phyloP scores from a whole-genome alignment of 2,329 filamentous ascomycete species.

The Ophiostoma sp. region DNA sequence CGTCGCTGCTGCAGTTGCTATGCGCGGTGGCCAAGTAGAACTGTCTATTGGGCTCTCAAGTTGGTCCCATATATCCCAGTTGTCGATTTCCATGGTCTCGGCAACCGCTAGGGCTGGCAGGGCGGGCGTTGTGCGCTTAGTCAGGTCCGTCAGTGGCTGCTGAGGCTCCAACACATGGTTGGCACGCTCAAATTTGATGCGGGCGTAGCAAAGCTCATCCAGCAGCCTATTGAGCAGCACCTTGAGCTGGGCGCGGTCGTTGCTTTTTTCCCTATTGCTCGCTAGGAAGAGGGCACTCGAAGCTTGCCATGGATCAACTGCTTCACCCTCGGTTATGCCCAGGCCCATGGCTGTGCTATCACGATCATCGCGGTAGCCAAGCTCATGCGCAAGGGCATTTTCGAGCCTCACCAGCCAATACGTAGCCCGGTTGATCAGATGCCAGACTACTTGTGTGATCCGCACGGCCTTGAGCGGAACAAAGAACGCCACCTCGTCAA shows the following conservation, averaged over 20 bases:
- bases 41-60: too few relatives aligned
- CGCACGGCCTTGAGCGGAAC: conserved; percentile 15
- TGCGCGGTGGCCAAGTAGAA: too few relatives aligned
- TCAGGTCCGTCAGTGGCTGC: background rate
- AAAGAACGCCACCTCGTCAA: background rate
- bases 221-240: conserved; percentile 20
- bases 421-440: background rate
- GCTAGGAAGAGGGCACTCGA: background rate
- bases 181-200: conserved; percentile 12
- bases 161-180: background rate
- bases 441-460: conserved; percentile 6
- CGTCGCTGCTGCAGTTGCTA: too few relatives aligned
- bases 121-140: too few relatives aligned
- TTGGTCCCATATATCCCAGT: background rate
- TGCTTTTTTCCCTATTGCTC: background rate
- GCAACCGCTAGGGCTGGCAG: too few relatives aligned
- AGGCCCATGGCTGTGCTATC: background rate
- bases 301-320: background rate
- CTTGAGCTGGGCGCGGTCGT: conserved; percentile 18
- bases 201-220: conserved; percentile 21
- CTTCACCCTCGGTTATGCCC: too few relatives aligned
- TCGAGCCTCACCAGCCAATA: conserved; percentile 23
- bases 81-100: background rate
- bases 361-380: conserved; percentile 23
- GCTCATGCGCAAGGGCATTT: conserved; percentile 21